A percentile compares a stretch with the other conserved stretches of the same genome.
Evolutionary conservation across 2,329 filamentous ascomycete genomes (phyloP).

Genomic region (Apiospora phragmitis): DNA sequence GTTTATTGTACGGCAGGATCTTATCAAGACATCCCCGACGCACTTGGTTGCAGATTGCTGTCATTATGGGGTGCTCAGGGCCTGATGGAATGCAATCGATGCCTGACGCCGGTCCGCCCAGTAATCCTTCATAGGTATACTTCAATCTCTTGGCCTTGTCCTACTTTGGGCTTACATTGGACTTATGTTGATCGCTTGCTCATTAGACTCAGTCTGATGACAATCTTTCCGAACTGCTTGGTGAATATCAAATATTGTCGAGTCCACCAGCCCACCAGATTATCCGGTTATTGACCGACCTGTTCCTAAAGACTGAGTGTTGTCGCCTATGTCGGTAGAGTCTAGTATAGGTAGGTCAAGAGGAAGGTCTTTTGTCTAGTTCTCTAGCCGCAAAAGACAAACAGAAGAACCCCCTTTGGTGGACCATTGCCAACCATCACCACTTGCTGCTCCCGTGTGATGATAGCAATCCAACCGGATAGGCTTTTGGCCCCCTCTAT

Average conservation of each 20-base stretch:
- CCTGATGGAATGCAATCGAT: background rate
- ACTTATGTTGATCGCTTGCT: too few relatives aligned
- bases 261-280: too few relatives aligned
- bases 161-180: background rate
- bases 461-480: background rate
- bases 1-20: background rate
- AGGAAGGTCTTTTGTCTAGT: too few relatives aligned
- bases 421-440: background rate
- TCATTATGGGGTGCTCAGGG: background rate
- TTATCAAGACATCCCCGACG: background rate
- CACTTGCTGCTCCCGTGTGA: background rate
- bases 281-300: too few relatives aligned
- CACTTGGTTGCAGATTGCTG: background rate
- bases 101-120: background rate
- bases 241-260: too few relatives aligned
- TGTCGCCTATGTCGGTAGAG: too few relatives aligned
- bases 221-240: too few relatives aligned
- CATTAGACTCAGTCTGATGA: too few relatives aligned
- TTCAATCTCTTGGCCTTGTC: background rate
- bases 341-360: too few relatives aligned
- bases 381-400: too few relatives aligned
- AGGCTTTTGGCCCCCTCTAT: background rate
- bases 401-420: too few relatives aligned
- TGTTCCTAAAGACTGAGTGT: too few relatives aligned
- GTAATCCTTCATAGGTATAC: background rate